A percentile compares a stretch with the other conserved stretches of the same genome.
phyloP scores from a whole-genome alignment of 441 rosid genomes.

The Gossypium gossypioides region DNA sequence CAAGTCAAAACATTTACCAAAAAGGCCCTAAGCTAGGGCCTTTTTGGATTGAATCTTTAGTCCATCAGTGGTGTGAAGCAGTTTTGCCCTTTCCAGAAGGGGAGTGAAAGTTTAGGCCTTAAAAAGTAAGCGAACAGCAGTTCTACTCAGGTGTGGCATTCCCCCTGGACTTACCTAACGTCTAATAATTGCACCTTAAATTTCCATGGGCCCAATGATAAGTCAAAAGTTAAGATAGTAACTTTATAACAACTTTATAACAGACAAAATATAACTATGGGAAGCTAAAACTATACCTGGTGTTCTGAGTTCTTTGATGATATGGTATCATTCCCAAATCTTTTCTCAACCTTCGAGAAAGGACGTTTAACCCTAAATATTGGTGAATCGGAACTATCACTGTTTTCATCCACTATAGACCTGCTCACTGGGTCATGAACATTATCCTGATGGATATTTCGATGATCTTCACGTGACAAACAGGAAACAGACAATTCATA shows the following conservation, averaged over 20 bases:
- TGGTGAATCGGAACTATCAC: slow-evolving; percentile 82
- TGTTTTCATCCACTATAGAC: slow-evolving; percentile 31
- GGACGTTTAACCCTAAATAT: slow-evolving; percentile 90
- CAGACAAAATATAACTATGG: not conserved
- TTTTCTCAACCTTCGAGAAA: slow-evolving; percentile 45
- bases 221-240: not conserved
- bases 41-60: too few species aligned
- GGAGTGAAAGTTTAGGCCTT: not conserved
- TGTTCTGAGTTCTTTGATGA: slow-evolving; percentile 33
- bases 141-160: not conserved
- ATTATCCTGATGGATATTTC: slow-evolving; percentile 18
- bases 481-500: slow-evolving; percentile 30
- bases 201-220: not conserved
- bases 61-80: not conserved
- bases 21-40: too few species aligned
- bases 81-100: not conserved
- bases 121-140: not conserved
- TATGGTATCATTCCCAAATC: slow-evolving; percentile 29
- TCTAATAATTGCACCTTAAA: not conserved
- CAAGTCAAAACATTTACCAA: too few species aligned
- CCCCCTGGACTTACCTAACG: not conserved
- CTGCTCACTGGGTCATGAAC: slow-evolving; percentile 23
- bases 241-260: too few species aligned
- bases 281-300: slow-evolving; percentile 33
- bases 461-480: slow-evolving; percentile 30